Percentiles rank a stretch among this genome's conserved stretches.
Conservation (phyloP, 2,329 filamentous ascomycete species). For the Colletotrichum sp. region DNA sequence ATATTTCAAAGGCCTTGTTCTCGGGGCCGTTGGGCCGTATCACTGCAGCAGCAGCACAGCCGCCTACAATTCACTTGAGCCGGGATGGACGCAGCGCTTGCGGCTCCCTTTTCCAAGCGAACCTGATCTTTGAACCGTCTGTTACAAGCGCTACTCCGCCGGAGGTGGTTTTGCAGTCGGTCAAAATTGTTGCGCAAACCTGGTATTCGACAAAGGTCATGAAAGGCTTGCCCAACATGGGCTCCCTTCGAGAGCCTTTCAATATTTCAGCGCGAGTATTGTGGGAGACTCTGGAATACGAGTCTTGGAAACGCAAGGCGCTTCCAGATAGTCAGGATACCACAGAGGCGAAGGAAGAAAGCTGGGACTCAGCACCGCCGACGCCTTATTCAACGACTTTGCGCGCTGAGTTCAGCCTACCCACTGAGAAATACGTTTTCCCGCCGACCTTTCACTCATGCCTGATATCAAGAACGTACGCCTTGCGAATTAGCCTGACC, state of each 20-base stretch:
- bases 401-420: constrained; percentile 52
- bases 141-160: constrained; percentile 48
- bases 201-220: constrained; percentile 54
- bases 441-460: constrained; percentile 64
- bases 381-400: constrained; percentile 43
- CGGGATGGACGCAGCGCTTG: constrained; percentile 50
- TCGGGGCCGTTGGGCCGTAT: constrained; percentile 54
- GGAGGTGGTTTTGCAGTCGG: constrained; percentile 50
- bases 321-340: not conserved
- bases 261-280: constrained; percentile 38
- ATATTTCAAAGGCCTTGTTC: constrained; percentile 56
- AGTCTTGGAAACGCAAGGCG: constrained; percentile 29
- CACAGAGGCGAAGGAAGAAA: constrained; percentile 25
- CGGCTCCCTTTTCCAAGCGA: constrained; percentile 45
- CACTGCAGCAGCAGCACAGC: constrained; percentile 49
- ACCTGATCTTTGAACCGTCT: constrained; percentile 51
- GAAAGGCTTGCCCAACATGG: constrained; percentile 53
- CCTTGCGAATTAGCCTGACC: constrained; percentile 49
- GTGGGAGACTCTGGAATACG: constrained; percentile 54
- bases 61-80: constrained; percentile 52
- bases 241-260: constrained; percentile 43
- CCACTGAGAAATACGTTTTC: constrained; percentile 52
- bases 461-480: constrained; percentile 59
- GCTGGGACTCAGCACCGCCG: not conserved
- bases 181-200: constrained; percentile 56